Percentiles rank a stretch among this genome's conserved stretches.
phyloP scores from a whole-genome alignment of 1,139 yeast genomes.

The Yamadazyma pseudoaaseri region DNA sequence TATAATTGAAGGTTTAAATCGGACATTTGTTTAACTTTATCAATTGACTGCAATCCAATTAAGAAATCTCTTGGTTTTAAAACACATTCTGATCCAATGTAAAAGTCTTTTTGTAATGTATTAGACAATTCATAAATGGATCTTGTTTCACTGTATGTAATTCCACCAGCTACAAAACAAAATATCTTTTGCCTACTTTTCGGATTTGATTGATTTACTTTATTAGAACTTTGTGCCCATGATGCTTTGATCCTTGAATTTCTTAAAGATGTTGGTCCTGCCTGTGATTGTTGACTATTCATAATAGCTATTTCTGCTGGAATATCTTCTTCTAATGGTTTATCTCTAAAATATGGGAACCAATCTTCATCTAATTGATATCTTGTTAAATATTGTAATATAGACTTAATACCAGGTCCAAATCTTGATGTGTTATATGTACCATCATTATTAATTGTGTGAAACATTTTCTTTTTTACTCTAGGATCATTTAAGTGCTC shows the following conservation, averaged over 20 bases:
- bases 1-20: slow-evolving; percentile 36
- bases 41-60: slow-evolving; percentile 45
- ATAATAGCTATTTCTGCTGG: slow-evolving; percentile 31
- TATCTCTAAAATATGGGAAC: slow-evolving; percentile 79
- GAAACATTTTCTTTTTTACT: slow-evolving; percentile 50
- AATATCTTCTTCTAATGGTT: slow-evolving; percentile 62
- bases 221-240: slow-evolving; percentile 65
- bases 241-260: slow-evolving; percentile 77
- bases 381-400: slow-evolving; percentile 48
- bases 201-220: slow-evolving; percentile 16
- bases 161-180: slow-evolving; percentile 86
- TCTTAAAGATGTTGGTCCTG: slow-evolving; percentile 44
- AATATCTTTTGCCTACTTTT: slow-evolving; percentile 70
- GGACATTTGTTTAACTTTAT: slow-evolving; percentile 27
- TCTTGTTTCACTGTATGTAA: slow-evolving; percentile 79
- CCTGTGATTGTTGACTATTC: slow-evolving; percentile 21
- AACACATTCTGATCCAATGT: slow-evolving; percentile 80
- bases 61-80: slow-evolving; percentile 61
- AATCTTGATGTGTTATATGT: slow-evolving; percentile 75
- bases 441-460: slow-evolving; percentile 65
- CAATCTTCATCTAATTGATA: slow-evolving; percentile 52
- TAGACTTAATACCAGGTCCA: slow-evolving; percentile 65
- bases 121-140: slow-evolving; percentile 71
- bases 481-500: slow-evolving; percentile 35
- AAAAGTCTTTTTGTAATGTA: slow-evolving; percentile 66